phyloP scores from a whole-genome alignment of 768 basidiomycete species.

The Panaeolus papilionaceus region DNA sequence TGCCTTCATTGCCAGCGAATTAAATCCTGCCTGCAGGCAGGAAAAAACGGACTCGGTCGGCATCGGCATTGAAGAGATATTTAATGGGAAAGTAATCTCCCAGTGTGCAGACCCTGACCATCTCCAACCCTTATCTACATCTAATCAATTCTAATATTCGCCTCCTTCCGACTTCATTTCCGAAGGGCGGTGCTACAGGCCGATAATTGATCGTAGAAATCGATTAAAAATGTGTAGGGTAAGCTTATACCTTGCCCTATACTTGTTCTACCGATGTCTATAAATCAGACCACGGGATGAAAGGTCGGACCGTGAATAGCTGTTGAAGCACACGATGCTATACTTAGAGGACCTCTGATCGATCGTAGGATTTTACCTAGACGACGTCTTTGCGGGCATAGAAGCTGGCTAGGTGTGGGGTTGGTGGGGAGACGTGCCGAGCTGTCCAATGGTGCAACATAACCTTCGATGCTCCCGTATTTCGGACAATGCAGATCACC shows the following conservation, averaged over 20 bases:
- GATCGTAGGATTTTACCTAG: background rate
- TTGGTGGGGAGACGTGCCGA: background rate
- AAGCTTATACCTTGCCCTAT: background rate
- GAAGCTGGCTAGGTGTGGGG: background rate
- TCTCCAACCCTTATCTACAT: background rate
- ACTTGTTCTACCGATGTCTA: background rate
- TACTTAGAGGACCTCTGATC: slow-evolving; percentile 7
- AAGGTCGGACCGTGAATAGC: background rate
- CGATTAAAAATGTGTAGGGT: background rate
- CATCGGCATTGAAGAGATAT: background rate
- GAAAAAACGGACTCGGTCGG: slow-evolving; percentile 9
- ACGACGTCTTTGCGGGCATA: background rate
- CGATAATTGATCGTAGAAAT: slow-evolving; percentile 2
- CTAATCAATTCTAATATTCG: background rate
- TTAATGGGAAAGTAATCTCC: background rate
- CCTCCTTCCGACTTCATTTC: slow-evolving; percentile 2
- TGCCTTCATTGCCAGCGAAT: background rate
- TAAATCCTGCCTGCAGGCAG: background rate
- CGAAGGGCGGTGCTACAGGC: background rate
- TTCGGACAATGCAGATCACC: background rate
- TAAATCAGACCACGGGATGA: background rate
- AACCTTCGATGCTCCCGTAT: background rate
- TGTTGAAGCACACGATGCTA: background rate
- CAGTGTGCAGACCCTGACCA: background rate
- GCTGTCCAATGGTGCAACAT: slow-evolving; percentile 11